phyloP scores from a whole-genome alignment of 331 rosid genomes.

The Quercus phellos region DNA sequence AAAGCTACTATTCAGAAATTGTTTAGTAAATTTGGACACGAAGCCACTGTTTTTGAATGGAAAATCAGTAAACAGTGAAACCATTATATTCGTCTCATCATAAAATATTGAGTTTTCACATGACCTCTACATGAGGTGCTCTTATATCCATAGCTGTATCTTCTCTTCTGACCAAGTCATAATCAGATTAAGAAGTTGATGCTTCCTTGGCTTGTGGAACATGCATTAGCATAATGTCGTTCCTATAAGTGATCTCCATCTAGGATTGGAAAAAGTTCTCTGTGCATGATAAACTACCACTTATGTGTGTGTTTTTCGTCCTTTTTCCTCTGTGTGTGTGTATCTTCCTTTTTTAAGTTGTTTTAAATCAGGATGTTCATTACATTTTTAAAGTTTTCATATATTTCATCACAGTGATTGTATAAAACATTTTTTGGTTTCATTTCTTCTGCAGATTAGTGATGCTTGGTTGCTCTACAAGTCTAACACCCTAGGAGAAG shows the following conservation, averaged over 20 bases:
- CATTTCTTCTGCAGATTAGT: conserved; percentile 51
- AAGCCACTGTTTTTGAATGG: background rate
- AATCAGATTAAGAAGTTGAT: no score
- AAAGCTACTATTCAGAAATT: background rate
- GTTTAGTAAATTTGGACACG: background rate
- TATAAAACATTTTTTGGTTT: background rate
- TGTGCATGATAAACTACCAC: no score
- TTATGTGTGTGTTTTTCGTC: no score
- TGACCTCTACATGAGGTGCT: background rate
- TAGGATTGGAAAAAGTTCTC: no score
- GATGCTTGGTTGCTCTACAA: conserved; percentile 89
- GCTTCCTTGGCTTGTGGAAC: no score
- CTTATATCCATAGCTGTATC: background rate
- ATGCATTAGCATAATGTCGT: no score
- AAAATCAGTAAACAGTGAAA: background rate
- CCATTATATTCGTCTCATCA: background rate
- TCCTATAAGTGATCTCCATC: no score
- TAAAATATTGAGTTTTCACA: background rate
- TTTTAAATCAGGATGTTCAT: no score
- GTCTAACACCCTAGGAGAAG: conserved; percentile 69
- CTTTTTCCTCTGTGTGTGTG: no score
- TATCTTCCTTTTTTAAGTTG: no score
- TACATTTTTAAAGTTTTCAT: no score
- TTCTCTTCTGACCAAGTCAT: background rate
- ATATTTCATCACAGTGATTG: background rate